Conservation (phyloP, 768 basidiomycete genomes). For the Collybiopsis luxurians region DNA sequence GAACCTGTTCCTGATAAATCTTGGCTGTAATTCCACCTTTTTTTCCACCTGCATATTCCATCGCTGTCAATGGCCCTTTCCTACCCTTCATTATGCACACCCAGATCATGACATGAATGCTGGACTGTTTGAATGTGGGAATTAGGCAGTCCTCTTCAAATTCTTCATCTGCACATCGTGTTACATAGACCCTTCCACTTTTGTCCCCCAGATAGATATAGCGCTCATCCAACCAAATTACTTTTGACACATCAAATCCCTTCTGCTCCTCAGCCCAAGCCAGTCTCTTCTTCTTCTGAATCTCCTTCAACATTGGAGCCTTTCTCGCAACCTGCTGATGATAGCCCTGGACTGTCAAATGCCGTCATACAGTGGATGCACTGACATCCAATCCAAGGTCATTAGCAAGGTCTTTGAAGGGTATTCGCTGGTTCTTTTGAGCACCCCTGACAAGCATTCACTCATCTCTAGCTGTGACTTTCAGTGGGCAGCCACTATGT, state of each 20-base stretch:
- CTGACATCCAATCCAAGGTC: conserved; percentile 8
- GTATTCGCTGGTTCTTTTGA: conserved; percentile 5
- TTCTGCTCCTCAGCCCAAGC: conserved; percentile 11
- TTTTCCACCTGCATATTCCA: conserved; percentile 13
- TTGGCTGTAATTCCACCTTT: conserved; percentile 9
- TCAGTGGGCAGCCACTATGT: conserved; percentile 7
- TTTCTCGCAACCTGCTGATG: conserved; percentile 14
- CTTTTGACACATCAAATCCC: conserved; percentile 6
- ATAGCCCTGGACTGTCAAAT: conserved; percentile 11
- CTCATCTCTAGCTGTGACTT: neutral
- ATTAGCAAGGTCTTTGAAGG: conserved; percentile 14
- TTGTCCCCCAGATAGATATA: conserved; percentile 11
- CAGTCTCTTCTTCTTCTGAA: conserved; percentile 10
- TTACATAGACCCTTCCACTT: conserved; percentile 9
- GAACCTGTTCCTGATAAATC: conserved; percentile 11
- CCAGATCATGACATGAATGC: conserved; percentile 12
- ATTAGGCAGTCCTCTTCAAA: conserved; percentile 11
- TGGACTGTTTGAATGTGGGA: conserved; percentile 7
- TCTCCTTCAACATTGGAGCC: conserved; percentile 10
- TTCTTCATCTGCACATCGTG: conserved; percentile 11
- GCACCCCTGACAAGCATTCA: neutral
- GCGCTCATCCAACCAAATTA: conserved; percentile 15
- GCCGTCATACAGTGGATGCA: conserved; percentile 7
- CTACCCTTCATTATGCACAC: conserved; percentile 7
- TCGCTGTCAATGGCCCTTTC: conserved; percentile 13